phyloP scores from a whole-genome alignment of 108 stramenopile genomes.

The Chaetoceros tenuissimus region DNA sequence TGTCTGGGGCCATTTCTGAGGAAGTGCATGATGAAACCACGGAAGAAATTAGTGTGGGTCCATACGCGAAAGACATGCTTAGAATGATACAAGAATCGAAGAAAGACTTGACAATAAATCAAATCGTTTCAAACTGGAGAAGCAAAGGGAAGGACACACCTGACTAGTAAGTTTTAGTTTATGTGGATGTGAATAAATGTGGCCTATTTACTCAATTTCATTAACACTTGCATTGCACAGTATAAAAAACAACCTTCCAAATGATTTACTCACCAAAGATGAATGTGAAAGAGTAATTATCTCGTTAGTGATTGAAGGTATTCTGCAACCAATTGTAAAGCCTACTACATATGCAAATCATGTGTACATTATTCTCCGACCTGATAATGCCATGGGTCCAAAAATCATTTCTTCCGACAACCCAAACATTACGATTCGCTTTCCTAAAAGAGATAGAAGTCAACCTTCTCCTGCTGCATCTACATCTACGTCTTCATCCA shows the following conservation, averaged over 20 bases:
- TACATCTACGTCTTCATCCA: not conserved
- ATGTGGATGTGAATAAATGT: constrained; percentile 1
- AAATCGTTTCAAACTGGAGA: constrained; percentile 69
- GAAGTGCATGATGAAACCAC: constrained; percentile 24
- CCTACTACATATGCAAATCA: constrained; percentile 51
- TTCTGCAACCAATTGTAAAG: constrained; percentile 35
- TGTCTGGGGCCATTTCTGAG: not conserved
- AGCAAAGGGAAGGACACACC: constrained; percentile 28
- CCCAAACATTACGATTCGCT: constrained; percentile 20
- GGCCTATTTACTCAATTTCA: constrained; percentile 1
- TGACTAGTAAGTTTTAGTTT: constrained; percentile 24
- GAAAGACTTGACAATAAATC: constrained; percentile 46
- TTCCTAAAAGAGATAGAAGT: constrained; percentile 14
- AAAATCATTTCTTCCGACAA: constrained; percentile 16
- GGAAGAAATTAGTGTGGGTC: constrained; percentile 38
- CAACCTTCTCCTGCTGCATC: not conserved
- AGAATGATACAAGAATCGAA: constrained; percentile 35
- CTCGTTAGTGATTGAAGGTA: constrained; percentile 33
- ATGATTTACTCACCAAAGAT: constrained; percentile 49
- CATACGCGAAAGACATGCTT: constrained; percentile 44
- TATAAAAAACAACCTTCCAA: constrained; percentile 59
- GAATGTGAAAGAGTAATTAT: constrained; percentile 56
- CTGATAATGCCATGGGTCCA: not conserved
- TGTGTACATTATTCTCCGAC: constrained; percentile 6
- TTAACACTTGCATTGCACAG: constrained; percentile 12